phyloP scores from a whole-genome alignment of 2,329 filamentous ascomycete genomes.

The Metarhizium guizhouense region DNA sequence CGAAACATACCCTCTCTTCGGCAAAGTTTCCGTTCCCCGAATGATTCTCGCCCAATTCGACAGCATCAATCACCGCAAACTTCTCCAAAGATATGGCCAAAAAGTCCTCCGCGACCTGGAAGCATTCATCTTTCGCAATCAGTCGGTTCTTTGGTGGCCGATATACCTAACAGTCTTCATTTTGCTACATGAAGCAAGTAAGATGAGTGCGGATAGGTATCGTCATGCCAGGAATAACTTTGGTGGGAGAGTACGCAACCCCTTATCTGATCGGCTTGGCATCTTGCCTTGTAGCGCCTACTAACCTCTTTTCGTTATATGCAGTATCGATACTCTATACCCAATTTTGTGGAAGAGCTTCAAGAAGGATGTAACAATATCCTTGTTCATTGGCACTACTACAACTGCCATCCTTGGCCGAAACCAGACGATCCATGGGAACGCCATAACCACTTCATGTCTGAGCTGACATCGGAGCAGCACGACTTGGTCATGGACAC shows the following conservation, averaged over 20 bases:
- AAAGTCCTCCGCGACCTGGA: conserved; percentile 27
- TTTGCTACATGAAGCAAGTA: conserved; percentile 32
- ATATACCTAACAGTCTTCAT: conserved; percentile 32
- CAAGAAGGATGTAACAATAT: conserved; percentile 37
- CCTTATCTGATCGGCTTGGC: neutral
- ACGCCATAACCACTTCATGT: conserved; percentile 18
- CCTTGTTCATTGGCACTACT: conserved; percentile 43
- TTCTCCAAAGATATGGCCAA: conserved; percentile 25
- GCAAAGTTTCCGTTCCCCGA: conserved; percentile 30
- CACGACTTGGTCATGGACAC: conserved; percentile 22
- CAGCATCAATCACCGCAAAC: conserved; percentile 26
- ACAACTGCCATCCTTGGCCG: conserved; percentile 26
- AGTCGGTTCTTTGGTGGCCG: conserved; percentile 20
- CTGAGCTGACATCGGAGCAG: conserved; percentile 22
- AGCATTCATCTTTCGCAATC: conserved; percentile 22
- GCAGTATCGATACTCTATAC: conserved; percentile 29
- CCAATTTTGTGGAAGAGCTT: conserved; percentile 31
- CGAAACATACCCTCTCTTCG: conserved; percentile 27
- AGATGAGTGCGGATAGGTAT: conserved; percentile 29
- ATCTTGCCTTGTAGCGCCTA: neutral
- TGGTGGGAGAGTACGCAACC: conserved; percentile 14
- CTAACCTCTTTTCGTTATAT: neutral
- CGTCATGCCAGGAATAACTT: conserved; percentile 32
- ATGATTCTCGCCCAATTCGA: conserved; percentile 39
- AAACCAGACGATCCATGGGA: conserved; percentile 16